phyloP scores from a whole-genome alignment of 768 basidiomycete genomes.

The Leccinum disarticulatum region DNA sequence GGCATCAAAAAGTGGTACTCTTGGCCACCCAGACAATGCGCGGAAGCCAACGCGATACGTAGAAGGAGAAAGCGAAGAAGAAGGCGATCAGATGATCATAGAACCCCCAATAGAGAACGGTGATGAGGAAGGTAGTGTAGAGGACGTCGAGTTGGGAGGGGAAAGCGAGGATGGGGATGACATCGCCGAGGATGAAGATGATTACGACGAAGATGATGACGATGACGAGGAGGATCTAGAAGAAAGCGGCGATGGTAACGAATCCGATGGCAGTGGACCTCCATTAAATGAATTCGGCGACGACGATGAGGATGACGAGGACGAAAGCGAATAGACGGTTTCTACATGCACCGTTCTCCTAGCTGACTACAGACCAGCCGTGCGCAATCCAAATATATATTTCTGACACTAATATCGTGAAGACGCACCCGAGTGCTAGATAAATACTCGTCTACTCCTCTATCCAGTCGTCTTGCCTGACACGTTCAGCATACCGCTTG shows the following conservation, averaged over 20 bases:
- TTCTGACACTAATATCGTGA: constrained; percentile 2
- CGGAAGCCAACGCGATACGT: constrained; percentile 56
- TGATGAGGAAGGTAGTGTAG: constrained; percentile 73
- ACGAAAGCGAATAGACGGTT: constrained; percentile 47
- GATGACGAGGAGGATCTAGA: constrained; percentile 45
- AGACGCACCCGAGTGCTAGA: constrained; percentile 1
- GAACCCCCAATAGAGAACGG: constrained; percentile 63
- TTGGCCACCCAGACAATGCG: constrained; percentile 35
- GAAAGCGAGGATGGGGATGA: constrained; percentile 55
- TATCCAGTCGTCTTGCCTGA: constrained; percentile 63
- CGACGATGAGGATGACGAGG: constrained; percentile 56
- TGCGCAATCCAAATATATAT: constrained; percentile 4
- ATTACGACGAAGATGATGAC: constrained; percentile 38
- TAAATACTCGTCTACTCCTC: constrained; percentile 47
- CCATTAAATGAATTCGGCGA: constrained; percentile 54
- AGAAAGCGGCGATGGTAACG: constrained; percentile 42
- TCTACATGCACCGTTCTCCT: background rate
- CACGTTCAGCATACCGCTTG: constrained; percentile 61
- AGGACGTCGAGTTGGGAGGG: constrained; percentile 74
- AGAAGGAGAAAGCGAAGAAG: constrained; percentile 79
- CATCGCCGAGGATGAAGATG: constrained; percentile 33
- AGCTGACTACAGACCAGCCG: constrained; percentile 1
- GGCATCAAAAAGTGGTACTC: constrained; percentile 41
- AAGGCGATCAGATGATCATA: constrained; percentile 56
- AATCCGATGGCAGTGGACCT: constrained; percentile 40